These are phyloP conservation scores for Pseudogymnoascus sp. DNA, from an alignment of 2,329 filamentous ascomycete genomes.

Conservation along the genomic window DNA sequence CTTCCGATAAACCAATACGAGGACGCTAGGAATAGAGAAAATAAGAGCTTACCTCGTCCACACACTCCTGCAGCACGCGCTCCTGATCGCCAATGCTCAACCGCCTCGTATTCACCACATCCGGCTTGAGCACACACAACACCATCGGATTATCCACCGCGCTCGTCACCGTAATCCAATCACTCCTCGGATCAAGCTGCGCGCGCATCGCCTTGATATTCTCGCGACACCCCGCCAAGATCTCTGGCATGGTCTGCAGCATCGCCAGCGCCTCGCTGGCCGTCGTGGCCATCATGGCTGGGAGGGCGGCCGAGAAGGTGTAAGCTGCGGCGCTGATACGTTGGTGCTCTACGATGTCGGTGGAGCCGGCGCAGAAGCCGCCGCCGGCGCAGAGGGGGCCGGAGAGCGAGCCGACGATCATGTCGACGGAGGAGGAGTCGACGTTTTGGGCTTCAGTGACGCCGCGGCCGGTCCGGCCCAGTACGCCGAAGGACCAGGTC, in stretches of 20 bases:
- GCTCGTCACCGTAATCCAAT: constrained; percentile 83
- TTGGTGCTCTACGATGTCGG: constrained; percentile 92
- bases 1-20: not conserved
- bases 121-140: constrained; percentile 73
- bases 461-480: constrained; percentile 84
- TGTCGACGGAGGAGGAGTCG: constrained; percentile 85
- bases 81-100: constrained; percentile 72
- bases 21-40: not conserved
- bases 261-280: constrained; percentile 84
- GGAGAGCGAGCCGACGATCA: constrained; percentile 90
- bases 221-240: constrained; percentile 70
- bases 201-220: constrained; percentile 78
- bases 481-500: constrained; percentile 92
- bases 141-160: constrained; percentile 78
- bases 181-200: constrained; percentile 85
- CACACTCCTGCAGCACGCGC: constrained; percentile 74
- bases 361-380: constrained; percentile 87
- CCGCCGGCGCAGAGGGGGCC: constrained; percentile 87
- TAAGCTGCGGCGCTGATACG: constrained; percentile 88
- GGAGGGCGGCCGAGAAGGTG: constrained; percentile 90
- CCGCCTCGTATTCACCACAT: constrained; percentile 64
- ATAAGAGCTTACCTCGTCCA: constrained; percentile 71
- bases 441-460: constrained; percentile 96
- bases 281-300: constrained; percentile 90
- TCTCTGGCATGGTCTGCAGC: constrained; percentile 78